Percentiles rank a stretch among this genome's conserved stretches.
These are phyloP conservation scores for Spinellus fusiger DNA, from an alignment of 192 early-diverging fungal species.

Conservation along the genomic window DNA sequence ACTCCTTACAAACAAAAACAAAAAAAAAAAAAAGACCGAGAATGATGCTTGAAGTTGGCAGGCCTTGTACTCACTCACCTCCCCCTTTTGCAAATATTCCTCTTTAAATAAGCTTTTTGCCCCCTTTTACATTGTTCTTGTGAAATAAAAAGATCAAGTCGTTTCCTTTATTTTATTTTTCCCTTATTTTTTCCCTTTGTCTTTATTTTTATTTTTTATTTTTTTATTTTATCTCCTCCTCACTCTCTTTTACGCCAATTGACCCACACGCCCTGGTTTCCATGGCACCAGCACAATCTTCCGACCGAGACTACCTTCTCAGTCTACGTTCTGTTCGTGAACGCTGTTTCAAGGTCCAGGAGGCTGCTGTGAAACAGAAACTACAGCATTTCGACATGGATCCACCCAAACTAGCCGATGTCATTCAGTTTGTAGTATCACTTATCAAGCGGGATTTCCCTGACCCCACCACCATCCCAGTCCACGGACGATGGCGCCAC, in stretches of 20 bases:
- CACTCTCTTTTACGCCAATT: not conserved
- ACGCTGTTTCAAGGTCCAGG: conserved; percentile 55
- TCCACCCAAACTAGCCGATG: conserved; percentile 52
- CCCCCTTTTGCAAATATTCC: too few relatives aligned
- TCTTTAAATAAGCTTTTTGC: too few relatives aligned
- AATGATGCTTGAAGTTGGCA: too few relatives aligned
- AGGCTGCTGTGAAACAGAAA: conserved; percentile 43
- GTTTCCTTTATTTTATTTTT: not conserved
- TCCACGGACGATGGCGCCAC: conserved; percentile 85
- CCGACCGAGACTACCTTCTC: conserved; percentile 40
- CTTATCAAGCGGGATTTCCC: conserved; percentile 35
- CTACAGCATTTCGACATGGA: conserved; percentile 76
- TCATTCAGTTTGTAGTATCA: conserved; percentile 58
- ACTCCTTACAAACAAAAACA: too few relatives aligned
- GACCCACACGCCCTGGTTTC: not conserved
- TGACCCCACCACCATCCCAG: conserved; percentile 68
- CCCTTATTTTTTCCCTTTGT: not conserved
- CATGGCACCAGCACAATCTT: conserved; percentile 3
- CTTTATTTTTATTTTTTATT: not conserved
- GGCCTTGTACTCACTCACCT: too few relatives aligned
- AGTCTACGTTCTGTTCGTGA: conserved; percentile 71
- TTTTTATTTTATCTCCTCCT: not conserved
- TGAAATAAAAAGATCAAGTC: too few relatives aligned
- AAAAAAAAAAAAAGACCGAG: too few relatives aligned
- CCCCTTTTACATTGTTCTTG: too few relatives aligned